These are phyloP conservation scores for Harringtonia lauricola DNA, from an alignment of 2,329 filamentous ascomycete genomes.

Conservation along the genomic window DNA sequence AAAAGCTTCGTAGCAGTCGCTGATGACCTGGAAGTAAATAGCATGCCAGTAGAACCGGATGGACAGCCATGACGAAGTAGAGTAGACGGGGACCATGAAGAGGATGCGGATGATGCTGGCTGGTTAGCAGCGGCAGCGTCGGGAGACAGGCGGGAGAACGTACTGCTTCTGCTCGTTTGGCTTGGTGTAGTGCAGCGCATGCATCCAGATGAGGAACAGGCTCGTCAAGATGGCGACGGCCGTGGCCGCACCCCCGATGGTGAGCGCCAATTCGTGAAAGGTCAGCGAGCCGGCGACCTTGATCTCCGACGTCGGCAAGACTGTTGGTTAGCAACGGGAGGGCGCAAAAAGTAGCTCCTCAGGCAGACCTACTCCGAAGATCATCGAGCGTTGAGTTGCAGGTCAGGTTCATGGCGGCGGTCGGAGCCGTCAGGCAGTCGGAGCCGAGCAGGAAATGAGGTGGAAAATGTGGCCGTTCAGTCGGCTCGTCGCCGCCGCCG, in stretches of 20 bases:
- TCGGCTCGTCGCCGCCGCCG: neutral
- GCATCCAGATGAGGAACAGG: constrained; percentile 45
- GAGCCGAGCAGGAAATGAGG: neutral
- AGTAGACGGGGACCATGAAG: constrained; percentile 78
- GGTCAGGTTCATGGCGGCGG: constrained; percentile 25
- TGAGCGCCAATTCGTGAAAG: constrained; percentile 43
- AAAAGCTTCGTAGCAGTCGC: constrained; percentile 83
- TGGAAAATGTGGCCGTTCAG: neutral
- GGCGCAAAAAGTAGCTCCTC: neutral
- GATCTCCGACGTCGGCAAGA: constrained; percentile 32
- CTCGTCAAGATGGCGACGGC: constrained; percentile 41
- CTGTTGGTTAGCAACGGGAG: constrained; percentile 17
- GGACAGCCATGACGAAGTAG: constrained; percentile 61
- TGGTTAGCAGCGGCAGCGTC: neutral
- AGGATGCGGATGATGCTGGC: constrained; percentile 73
- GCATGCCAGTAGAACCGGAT: constrained; percentile 65
- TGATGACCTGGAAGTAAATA: constrained; percentile 70
- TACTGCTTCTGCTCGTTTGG: constrained; percentile 49
- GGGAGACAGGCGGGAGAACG: constrained; percentile 12
- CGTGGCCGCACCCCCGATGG: constrained; percentile 36
- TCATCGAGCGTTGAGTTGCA: constrained; percentile 33
- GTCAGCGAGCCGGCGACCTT: constrained; percentile 35
- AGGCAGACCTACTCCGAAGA: constrained; percentile 23
- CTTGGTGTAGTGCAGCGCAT: constrained; percentile 50
- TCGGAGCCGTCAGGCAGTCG: too few relatives aligned